Percentiles rank a stretch among this genome's conserved stretches.
Conservation (phyloP, 1,284 basidiomycete species). For the Ustilago vetiveriae region DNA sequence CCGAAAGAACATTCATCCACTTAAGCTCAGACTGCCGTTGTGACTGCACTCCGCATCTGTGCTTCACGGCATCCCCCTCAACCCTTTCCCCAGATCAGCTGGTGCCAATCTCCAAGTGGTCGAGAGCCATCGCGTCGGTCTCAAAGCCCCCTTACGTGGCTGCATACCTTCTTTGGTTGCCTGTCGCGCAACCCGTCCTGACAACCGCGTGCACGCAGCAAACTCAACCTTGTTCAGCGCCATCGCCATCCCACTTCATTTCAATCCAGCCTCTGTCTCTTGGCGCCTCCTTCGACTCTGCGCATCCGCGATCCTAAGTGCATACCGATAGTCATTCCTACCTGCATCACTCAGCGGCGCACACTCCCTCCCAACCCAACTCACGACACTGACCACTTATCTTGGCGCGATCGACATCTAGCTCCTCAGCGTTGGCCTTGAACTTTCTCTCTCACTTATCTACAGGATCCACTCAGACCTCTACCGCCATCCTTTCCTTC, state of each 20-base stretch:
- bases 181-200: slow-evolving; percentile 3
- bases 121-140: background rate
- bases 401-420: too few relatives aligned
- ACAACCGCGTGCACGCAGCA: too few relatives aligned
- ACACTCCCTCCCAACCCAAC: too few relatives aligned
- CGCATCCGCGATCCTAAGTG: too few relatives aligned
- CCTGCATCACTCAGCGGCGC: too few relatives aligned
- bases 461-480: background rate
- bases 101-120: background rate
- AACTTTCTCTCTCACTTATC: too few relatives aligned
- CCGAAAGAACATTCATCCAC: slow-evolving; percentile 11
- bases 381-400: too few relatives aligned
- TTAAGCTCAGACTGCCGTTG: background rate
- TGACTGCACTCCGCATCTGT: slow-evolving; percentile 5
- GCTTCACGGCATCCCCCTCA: background rate
- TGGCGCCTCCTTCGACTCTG: background rate
- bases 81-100: slow-evolving; percentile 5
- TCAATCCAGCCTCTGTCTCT: background rate
- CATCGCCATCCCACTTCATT: slow-evolving; percentile 15
- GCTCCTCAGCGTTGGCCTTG: too few relatives aligned
- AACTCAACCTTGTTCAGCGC: slow-evolving; percentile 10
- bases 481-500: background rate
- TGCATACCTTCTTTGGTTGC: background rate
- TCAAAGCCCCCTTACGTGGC: background rate
- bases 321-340: too few relatives aligned